phyloP scores from a whole-genome alignment of 2,329 filamentous ascomycete genomes.

The Teratosphaeria gauchensis region DNA sequence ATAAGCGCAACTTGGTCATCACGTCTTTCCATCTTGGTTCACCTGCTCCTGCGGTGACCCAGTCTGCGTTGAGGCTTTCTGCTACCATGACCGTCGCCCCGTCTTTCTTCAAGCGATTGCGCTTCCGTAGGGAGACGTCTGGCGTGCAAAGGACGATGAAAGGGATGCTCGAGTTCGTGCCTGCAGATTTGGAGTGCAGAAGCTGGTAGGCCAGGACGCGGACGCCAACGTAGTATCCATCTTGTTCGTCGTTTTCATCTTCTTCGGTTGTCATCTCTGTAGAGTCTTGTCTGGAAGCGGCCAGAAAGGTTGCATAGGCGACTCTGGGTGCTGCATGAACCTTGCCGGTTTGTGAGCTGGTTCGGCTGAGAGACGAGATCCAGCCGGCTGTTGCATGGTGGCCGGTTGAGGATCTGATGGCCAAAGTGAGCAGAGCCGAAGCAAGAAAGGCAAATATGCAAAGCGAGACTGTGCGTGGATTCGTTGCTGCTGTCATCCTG shows the following conservation, averaged over 20 bases:
- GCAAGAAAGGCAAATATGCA: not conserved
- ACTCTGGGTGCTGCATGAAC: constrained; percentile 19
- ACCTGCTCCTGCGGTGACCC: constrained; percentile 11
- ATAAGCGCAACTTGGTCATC: constrained; percentile 29
- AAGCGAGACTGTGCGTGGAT: not conserved
- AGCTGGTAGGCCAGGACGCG: constrained; percentile 30
- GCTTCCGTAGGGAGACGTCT: constrained; percentile 26
- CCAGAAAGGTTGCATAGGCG: constrained; percentile 31
- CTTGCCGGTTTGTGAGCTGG: not conserved
- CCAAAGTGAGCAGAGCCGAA: not conserved
- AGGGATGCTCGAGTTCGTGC: constrained; percentile 27
- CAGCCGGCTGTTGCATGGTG: not conserved
- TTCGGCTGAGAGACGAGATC: not conserved
- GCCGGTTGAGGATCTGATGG: not conserved
- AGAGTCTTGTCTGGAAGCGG: constrained; percentile 16
- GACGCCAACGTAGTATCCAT: constrained; percentile 26
- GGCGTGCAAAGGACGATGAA: constrained; percentile 30
- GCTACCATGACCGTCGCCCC: constrained; percentile 28
- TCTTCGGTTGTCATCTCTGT: constrained; percentile 8
- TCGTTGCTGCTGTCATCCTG: not conserved
- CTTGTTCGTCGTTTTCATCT: constrained; percentile 19
- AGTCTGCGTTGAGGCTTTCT: constrained; percentile 14
- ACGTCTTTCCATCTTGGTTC: constrained; percentile 25
- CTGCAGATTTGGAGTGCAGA: constrained; percentile 26
- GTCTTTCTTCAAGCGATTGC: constrained; percentile 26